These are phyloP conservation scores for Petasospora rhodanensis DNA, from an alignment of 1,139 yeast genomes.

Conservation along the genomic window DNA sequence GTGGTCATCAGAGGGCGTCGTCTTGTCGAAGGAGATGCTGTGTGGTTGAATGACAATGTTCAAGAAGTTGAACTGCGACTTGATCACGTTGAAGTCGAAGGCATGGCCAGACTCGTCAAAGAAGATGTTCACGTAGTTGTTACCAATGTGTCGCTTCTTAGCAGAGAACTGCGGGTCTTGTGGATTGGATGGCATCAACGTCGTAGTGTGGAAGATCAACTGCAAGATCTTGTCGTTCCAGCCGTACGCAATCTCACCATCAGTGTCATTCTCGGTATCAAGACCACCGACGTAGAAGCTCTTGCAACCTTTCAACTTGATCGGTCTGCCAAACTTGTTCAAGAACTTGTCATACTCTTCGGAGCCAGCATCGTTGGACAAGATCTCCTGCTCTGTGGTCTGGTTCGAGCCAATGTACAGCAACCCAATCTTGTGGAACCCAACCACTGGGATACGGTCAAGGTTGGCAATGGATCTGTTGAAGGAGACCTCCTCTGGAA, in stretches of 20 bases:
- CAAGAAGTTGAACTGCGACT: slow-evolving; percentile 78
- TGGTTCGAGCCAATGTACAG: slow-evolving; percentile 72
- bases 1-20: slow-evolving; percentile 3
- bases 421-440: slow-evolving; percentile 75
- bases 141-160: slow-evolving; percentile 84
- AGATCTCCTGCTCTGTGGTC: slow-evolving; percentile 54
- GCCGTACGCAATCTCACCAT: slow-evolving; percentile 71
- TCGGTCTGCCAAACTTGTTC: slow-evolving; percentile 51
- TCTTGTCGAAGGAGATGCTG: slow-evolving; percentile 23
- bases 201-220: slow-evolving; percentile 71
- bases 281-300: slow-evolving; percentile 74
- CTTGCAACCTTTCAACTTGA: slow-evolving; percentile 49
- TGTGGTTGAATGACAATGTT: slow-evolving; percentile 77
- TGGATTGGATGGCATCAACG: slow-evolving; percentile 65
- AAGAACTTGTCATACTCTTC: slow-evolving; percentile 55
- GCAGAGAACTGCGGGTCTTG: slow-evolving; percentile 37
- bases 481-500: slow-evolving; percentile 50
- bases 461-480: slow-evolving; percentile 58
- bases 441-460: slow-evolving; percentile 76
- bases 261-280: slow-evolving; percentile 62
- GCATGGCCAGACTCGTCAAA: slow-evolving; percentile 70
- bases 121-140: slow-evolving; percentile 74
- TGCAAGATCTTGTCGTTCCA: slow-evolving; percentile 74
- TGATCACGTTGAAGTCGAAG: slow-evolving; percentile 67
- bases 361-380: slow-evolving; percentile 66